Evolutionary conservation across 352 stramenopile species (phyloP).

Genomic region (Phytophthora brassicae): DNA sequence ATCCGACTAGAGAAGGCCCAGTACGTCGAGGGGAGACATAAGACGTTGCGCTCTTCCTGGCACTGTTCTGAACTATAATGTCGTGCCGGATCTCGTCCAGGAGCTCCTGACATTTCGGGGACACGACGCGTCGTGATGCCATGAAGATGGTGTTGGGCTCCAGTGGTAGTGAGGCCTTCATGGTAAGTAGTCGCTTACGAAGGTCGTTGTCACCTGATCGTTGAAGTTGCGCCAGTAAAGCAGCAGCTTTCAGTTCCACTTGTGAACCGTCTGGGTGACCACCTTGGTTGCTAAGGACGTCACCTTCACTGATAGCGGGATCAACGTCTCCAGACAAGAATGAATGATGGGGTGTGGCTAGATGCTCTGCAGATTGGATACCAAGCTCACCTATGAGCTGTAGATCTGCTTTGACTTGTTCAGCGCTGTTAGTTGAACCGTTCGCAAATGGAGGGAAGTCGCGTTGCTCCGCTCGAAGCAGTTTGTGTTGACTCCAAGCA

Average conservation of each 20-base stretch:
- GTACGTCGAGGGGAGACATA: slow-evolving; percentile 8
- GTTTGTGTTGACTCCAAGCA: slow-evolving; percentile 71
- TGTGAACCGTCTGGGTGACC: slow-evolving; percentile 5
- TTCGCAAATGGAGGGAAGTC: slow-evolving; percentile 54
- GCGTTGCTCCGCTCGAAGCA: slow-evolving; percentile 60
- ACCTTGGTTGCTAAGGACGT: slow-evolving; percentile 6
- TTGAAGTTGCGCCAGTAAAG: slow-evolving; percentile 20
- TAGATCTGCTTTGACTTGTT: slow-evolving; percentile 65
- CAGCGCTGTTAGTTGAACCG: slow-evolving; percentile 25
- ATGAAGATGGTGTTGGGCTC: slow-evolving; percentile 9
- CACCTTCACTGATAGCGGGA: neutral
- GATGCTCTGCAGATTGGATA: slow-evolving; percentile 43
- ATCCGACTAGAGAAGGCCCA: slow-evolving; percentile 10
- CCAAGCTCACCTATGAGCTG: slow-evolving; percentile 58
- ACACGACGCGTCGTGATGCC: slow-evolving; percentile 27
- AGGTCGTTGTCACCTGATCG: slow-evolving; percentile 32
- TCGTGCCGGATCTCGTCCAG: slow-evolving; percentile 50
- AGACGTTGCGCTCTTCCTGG: slow-evolving; percentile 15
- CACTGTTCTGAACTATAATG: slow-evolving; percentile 30
- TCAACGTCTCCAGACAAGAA: slow-evolving; percentile 12
- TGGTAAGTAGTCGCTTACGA: slow-evolving; percentile 39
- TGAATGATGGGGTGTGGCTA: slow-evolving; percentile 7
- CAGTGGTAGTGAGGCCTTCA: slow-evolving; percentile 23
- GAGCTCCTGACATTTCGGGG: slow-evolving; percentile 42
- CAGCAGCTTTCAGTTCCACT: slow-evolving; percentile 16